Conservation (phyloP, 2,329 filamentous ascomycete species). For the Ophiostoma novo-ulmi region DNA sequence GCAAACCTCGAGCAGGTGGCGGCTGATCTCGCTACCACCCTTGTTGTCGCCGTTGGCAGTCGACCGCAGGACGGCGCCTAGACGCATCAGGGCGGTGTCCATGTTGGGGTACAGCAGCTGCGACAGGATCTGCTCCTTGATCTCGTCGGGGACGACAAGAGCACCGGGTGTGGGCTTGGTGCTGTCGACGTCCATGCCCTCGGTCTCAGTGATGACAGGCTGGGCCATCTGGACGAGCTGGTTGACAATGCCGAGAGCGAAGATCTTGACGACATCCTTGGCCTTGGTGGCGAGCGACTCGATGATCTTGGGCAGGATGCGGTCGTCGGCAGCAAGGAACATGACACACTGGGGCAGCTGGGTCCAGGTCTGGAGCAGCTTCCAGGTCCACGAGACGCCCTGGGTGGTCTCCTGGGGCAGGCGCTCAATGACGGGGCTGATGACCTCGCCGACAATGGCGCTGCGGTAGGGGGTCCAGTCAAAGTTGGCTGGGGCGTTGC, state of each 20-base stretch:
- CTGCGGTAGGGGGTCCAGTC: slow-evolving; percentile 68
- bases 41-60: slow-evolving; percentile 15
- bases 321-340: slow-evolving; percentile 58
- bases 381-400: slow-evolving; percentile 75
- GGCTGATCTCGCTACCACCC: slow-evolving; percentile 54
- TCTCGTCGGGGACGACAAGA: slow-evolving; percentile 34
- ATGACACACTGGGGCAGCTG: slow-evolving; percentile 59
- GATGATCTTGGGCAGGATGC: slow-evolving; percentile 65
- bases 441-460: slow-evolving; percentile 65
- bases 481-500: slow-evolving; percentile 56
- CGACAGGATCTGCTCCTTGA: slow-evolving; percentile 39
- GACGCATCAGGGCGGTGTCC: slow-evolving; percentile 48
- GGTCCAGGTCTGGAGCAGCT: slow-evolving; percentile 77
- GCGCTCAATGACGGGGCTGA: slow-evolving; percentile 71
- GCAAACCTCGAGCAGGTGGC: slow-evolving; percentile 70
- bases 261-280: slow-evolving; percentile 78
- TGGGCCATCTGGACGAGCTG: slow-evolving; percentile 60
- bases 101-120: slow-evolving; percentile 54
- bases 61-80: slow-evolving; percentile 23
- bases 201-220: slow-evolving; percentile 26
- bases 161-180: background rate
- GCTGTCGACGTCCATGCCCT: background rate
- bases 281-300: slow-evolving; percentile 63
- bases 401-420: slow-evolving; percentile 83
- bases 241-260: slow-evolving; percentile 69